Base-by-base conservation (phyloP, 768 basidiomycete species). In the Termitomyces sp. region DNA sequence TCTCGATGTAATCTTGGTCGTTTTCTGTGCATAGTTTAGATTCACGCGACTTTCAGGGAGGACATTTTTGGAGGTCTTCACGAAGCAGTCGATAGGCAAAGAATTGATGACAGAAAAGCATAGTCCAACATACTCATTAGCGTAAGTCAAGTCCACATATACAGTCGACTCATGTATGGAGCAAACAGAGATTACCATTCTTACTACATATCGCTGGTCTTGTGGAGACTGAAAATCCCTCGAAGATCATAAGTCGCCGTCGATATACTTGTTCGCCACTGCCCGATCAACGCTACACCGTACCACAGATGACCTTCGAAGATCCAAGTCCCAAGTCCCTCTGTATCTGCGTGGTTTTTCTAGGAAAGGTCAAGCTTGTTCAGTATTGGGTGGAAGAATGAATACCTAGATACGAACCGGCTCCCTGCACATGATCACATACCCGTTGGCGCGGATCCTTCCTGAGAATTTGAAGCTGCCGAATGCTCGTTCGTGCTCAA, bases 391-490 rank as follows among this genome's bases (percentile, higher is more conserved):
- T 27, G 43, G 16, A 42, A 40, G 34, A 18, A 64, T 53, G 48
- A 61, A 36, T 3, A 14, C 8, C 3, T 14, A 44, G 56, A 53
- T 34, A 53, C 59, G 22, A 64, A 88, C 86, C 63, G 85, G 81
- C 71, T 83, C 78, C 67, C 88, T 79, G 68, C 79, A 81, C 67
- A 90, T 72, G 48, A 76, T 74, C 60, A 91, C 79, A 63, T 76
- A 69, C 18, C 88, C 89, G 66, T 88, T 83, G 39, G 74, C 73
- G 34, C 80, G 74, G 45, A 89, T 76, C 26, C 81, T 74, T 49
- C 89, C 89, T 12, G 75, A 73, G 65, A 86, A 83, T 57, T 68
- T 78, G 69, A 82, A 89, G 12, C 82, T 81, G 5, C 84, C 86
- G 87, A 89, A 91, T 8, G 85, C 84, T 39, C 74, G 72, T 58